phyloP scores from a whole-genome alignment of 768 basidiomycete genomes.

The Pisolithus tinctorius region DNA sequence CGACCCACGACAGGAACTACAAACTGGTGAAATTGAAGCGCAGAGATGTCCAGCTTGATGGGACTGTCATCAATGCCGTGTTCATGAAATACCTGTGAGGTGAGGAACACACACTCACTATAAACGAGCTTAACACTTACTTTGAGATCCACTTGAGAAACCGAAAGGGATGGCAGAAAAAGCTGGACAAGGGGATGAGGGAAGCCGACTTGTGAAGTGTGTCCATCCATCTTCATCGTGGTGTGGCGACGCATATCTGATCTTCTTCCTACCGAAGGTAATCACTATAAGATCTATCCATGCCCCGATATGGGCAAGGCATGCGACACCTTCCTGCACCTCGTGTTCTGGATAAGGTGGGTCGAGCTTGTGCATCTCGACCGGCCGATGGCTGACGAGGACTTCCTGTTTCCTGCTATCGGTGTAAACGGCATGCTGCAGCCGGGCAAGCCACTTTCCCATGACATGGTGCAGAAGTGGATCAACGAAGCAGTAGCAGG shows the following conservation, averaged over 20 bases:
- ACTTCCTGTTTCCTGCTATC: constrained; percentile 21
- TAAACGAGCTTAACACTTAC: no score
- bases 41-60: no score
- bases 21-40: no score
- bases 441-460: constrained; percentile 15
- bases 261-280: not conserved
- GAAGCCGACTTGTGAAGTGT: constrained; percentile 11
- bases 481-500: constrained; percentile 13
- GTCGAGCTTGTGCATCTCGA: not conserved
- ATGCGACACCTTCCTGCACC: not conserved
- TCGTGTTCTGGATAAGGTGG: constrained; percentile 2
- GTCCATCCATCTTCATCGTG: not conserved
- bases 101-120: no score
- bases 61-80: no score
- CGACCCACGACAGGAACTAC: no score
- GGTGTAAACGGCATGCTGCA: constrained; percentile 14
- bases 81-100: no score
- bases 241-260: not conserved
- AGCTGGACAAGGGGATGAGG: constrained; percentile 19
- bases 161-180: constrained; percentile 20
- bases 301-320: not conserved
- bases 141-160: constrained; percentile 12
- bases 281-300: constrained; percentile 1
- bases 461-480: constrained; percentile 16
- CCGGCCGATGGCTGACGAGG: constrained; percentile 4